Evolutionary conservation across 2,329 filamentous ascomycete genomes (phyloP).

Genomic region (Bipolaris sorokiniana): DNA sequence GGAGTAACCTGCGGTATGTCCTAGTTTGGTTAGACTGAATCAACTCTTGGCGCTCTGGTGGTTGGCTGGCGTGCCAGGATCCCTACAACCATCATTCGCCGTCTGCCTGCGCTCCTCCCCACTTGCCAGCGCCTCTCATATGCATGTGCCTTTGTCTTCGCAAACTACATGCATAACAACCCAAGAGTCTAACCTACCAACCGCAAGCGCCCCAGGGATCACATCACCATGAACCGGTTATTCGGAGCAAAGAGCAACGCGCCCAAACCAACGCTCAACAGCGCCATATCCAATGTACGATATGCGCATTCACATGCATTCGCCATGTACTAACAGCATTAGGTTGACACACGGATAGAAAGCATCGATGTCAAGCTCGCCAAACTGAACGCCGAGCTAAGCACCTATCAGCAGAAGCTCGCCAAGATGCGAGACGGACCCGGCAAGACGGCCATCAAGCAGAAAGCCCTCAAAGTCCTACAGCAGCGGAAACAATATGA

Average conservation of each 20-base stretch:
- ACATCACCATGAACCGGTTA: conserved; percentile 82
- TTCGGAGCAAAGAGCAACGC: conserved; percentile 87
- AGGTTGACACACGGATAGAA: conserved; percentile 82
- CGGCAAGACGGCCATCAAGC: conserved; percentile 88
- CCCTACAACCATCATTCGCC: conserved; percentile 5
- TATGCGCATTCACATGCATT: conserved; percentile 7
- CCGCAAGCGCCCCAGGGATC: not conserved
- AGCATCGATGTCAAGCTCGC: conserved; percentile 94
- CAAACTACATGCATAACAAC: not conserved
- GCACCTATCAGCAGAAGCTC: conserved; percentile 85
- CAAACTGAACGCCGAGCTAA: conserved; percentile 87
- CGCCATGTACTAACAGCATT: conserved; percentile 25
- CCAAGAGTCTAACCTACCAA: not conserved
- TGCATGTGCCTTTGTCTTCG: not conserved
- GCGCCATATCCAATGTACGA: conserved; percentile 79
- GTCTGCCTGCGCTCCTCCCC: conserved; percentile 19
- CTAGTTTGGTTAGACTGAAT: not conserved
- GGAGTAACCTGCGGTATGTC: not conserved
- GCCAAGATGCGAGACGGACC: conserved; percentile 94
- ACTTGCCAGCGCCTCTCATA: conserved; percentile 1
- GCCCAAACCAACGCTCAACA: conserved; percentile 86
- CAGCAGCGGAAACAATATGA: conserved; percentile 96
- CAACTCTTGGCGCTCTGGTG: not conserved
- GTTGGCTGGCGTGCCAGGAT: not conserved
- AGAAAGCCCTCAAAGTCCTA: conserved; percentile 92